A percentile compares a stretch with the other conserved stretches of the same genome.
These are phyloP conservation scores for Phytophthora vignae DNA, from an alignment of 352 stramenopile species.

Conservation along the genomic window DNA sequence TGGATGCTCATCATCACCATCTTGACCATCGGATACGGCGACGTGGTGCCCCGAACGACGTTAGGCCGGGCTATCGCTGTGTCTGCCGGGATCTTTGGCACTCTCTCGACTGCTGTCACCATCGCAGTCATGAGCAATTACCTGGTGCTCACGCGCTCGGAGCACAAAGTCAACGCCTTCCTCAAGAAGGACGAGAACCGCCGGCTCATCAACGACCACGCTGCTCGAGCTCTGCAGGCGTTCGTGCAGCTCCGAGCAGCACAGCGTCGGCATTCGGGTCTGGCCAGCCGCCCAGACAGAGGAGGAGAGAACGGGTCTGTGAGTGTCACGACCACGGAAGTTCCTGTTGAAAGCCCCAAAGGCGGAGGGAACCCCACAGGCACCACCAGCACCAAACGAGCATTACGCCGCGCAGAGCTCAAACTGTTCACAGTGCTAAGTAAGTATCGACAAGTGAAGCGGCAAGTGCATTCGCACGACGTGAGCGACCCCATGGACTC, in stretches of 20 bases:
- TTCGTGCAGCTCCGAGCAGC: constrained; percentile 62
- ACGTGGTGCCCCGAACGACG: constrained; percentile 64
- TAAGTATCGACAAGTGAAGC: constrained; percentile 67
- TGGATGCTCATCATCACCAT: constrained; percentile 79
- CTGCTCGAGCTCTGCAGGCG: constrained; percentile 66
- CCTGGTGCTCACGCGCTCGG: constrained; percentile 74
- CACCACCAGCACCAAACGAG: constrained; percentile 19
- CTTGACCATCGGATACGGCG: constrained; percentile 78
- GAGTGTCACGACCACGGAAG: constrained; percentile 5
- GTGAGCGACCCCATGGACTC: constrained; percentile 81
- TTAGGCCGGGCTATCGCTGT: constrained; percentile 62
- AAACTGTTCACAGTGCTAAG: constrained; percentile 72
- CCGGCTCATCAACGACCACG: constrained; percentile 63
- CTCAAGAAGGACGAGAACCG: constrained; percentile 80
- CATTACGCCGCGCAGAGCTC: constrained; percentile 49
- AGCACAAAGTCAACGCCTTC: constrained; percentile 86
- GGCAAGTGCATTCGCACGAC: constrained; percentile 69
- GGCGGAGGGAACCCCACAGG: constrained; percentile 10
- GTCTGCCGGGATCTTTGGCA: constrained; percentile 59
- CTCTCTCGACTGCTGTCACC: constrained; percentile 67
- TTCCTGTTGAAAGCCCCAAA: constrained; percentile 2
- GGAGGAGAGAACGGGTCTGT: constrained; percentile 10
- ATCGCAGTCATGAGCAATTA: constrained; percentile 85
- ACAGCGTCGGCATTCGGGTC: constrained; percentile 40
- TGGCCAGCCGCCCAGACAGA: constrained; percentile 1